Evolutionary conservation across 2,329 filamentous ascomycete genomes (phyloP).

Genomic region (Dactylellina cionopaga): DNA sequence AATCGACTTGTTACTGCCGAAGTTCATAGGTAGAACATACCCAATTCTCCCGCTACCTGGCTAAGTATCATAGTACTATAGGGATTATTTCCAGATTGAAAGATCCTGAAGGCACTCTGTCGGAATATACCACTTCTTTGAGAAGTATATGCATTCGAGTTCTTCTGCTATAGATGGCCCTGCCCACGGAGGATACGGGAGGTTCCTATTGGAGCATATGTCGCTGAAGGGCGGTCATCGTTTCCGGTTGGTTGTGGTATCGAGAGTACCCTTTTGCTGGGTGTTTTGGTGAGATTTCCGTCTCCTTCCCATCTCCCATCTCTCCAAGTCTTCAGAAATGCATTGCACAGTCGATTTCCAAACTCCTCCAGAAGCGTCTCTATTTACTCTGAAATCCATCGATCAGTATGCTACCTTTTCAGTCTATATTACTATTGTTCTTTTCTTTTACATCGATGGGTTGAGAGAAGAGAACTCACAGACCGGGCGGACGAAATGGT

Average conservation of each 20-base stretch:
- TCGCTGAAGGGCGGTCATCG: neutral
- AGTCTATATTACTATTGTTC: no score
- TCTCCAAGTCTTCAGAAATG: neutral
- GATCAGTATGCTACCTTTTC: no score
- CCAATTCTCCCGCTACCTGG: neutral
- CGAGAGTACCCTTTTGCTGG: neutral
- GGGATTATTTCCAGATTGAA: neutral
- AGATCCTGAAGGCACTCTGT: neutral
- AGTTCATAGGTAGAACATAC: no score
- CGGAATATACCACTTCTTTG: neutral
- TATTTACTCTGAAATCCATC: no score
- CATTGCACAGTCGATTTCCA: no score
- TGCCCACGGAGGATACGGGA: neutral
- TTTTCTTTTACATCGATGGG: no score
- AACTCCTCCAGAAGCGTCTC: no score
- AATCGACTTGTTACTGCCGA: no score
- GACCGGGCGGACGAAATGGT: no score
- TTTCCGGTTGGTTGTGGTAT: conserved; percentile 36
- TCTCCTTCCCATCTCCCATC: neutral
- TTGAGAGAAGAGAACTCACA: no score
- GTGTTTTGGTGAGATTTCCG: conserved; percentile 15
- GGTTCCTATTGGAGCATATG: conserved; percentile 6
- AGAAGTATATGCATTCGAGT: neutral
- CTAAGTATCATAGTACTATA: neutral
- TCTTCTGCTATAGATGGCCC: neutral